These are phyloP conservation scores for Crithidia mellificae DNA, from an alignment of 208 protist species.

Conservation along the genomic window DNA sequence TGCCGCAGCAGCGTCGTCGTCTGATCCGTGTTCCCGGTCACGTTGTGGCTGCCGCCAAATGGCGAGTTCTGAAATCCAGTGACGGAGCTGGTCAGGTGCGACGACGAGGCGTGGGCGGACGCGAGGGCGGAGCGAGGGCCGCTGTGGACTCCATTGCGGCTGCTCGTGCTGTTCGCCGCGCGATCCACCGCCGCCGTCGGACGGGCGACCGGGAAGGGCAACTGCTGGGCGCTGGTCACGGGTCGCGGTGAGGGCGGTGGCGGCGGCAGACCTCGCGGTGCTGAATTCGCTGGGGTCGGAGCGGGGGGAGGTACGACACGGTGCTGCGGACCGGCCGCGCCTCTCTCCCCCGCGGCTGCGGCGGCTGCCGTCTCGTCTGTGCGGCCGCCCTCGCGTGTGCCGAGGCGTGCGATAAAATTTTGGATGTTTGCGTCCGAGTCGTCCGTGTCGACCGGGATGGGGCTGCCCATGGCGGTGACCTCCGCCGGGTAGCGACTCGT, in stretches of 20 bases:
- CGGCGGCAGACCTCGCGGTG: neutral
- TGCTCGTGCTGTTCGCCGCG: neutral
- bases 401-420: conserved; percentile 9
- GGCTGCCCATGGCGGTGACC: conserved; percentile 36
- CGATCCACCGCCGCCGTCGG: neutral
- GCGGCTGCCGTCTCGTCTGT: neutral
- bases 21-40: neutral
- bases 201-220: neutral
- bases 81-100: neutral
- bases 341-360: neutral
- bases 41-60: conserved; percentile 12
- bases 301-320: neutral
- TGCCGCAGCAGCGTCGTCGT: conserved; percentile 1
- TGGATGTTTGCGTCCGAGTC: conserved; percentile 28
- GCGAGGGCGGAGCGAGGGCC: too few species aligned
- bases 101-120: conserved; percentile 3
- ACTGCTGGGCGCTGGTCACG: neutral
- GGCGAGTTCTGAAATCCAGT: neutral
- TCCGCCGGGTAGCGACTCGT: conserved; percentile 25
- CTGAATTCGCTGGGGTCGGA: neutral
- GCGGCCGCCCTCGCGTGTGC: neutral
- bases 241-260: conserved; percentile 4
- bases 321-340: neutral
- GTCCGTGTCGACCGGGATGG: conserved; percentile 36
- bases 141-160: neutral